Percentiles rank a stretch among this genome's conserved stretches.
Evolutionary conservation across 352 stramenopile species (phyloP).

Genomic region (Pythium aristosporum): DNA sequence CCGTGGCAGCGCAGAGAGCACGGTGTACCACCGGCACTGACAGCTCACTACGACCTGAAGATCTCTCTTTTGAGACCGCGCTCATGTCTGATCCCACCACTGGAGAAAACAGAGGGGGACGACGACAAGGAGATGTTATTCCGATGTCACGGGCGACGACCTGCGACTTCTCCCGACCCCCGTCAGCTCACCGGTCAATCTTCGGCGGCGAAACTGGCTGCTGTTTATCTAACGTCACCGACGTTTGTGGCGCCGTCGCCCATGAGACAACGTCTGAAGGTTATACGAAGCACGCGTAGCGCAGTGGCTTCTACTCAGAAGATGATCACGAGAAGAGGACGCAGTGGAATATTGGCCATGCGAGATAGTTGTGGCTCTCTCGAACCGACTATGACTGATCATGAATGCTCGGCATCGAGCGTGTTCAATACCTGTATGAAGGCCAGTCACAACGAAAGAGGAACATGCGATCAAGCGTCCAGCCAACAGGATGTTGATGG

Average conservation of each 20-base stretch:
- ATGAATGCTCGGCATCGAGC: not conserved
- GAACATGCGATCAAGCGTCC: not conserved
- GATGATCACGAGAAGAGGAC: not conserved
- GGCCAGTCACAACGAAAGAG: not conserved
- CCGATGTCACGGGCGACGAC: not conserved
- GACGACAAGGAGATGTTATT: not conserved
- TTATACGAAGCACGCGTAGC: constrained; percentile 7
- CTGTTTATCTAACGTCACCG: constrained; percentile 34
- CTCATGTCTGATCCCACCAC: not conserved
- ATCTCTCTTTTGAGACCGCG: not conserved
- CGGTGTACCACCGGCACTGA: constrained; percentile 30
- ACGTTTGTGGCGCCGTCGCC: constrained; percentile 54
- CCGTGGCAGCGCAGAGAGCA: not conserved
- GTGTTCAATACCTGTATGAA: not conserved
- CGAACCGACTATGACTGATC: not conserved
- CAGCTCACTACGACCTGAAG: constrained; percentile 31
- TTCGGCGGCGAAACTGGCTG: constrained; percentile 16
- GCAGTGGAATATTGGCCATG: not conserved
- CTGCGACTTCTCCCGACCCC: constrained; percentile 13
- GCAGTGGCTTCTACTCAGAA: not conserved
- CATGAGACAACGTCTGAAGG: constrained; percentile 36
- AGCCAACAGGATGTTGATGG: not conserved
- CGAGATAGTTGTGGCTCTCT: not conserved
- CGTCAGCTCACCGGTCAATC: constrained; percentile 3
- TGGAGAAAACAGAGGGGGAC: not conserved